phyloP scores from a whole-genome alignment of 805 yeast genomes.

The Lipomyces kockii region DNA sequence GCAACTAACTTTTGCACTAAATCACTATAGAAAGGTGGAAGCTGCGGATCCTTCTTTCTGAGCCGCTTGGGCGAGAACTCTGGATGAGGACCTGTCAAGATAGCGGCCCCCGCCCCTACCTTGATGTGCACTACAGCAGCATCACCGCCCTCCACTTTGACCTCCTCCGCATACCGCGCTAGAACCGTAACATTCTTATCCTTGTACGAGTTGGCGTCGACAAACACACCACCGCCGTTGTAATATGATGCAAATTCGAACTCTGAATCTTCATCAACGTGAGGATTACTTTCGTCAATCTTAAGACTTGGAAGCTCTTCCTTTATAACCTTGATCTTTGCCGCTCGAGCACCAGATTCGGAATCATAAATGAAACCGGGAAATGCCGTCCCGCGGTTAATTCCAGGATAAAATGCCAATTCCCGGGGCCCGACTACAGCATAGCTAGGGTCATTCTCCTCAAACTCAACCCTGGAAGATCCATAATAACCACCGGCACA shows the following conservation, averaged over 20 bases:
- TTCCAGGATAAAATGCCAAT: slow-evolving; percentile 79
- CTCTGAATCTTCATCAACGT: slow-evolving; percentile 10
- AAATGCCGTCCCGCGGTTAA: slow-evolving; percentile 78
- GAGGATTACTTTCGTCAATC: slow-evolving; percentile 4
- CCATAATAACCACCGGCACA: slow-evolving; percentile 97
- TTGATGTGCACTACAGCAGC: slow-evolving; percentile 77
- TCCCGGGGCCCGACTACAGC: slow-evolving; percentile 83
- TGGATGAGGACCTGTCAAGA: slow-evolving; percentile 87
- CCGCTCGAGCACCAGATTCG: slow-evolving; percentile 75
- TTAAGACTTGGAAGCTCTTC: slow-evolving; percentile 27
- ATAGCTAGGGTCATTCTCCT: slow-evolving; percentile 72
- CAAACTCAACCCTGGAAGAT: slow-evolving; percentile 77
- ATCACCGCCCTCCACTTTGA: slow-evolving; percentile 55
- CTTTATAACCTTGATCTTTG: slow-evolving; percentile 45
- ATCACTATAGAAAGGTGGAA: slow-evolving; percentile 29
- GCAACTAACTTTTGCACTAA: slow-evolving; percentile 46
- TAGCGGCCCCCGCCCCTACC: slow-evolving; percentile 74
- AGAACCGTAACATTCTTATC: slow-evolving; percentile 64
- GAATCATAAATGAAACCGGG: slow-evolving; percentile 79
- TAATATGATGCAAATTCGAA: slow-evolving; percentile 53
- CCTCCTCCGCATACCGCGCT: slow-evolving; percentile 64
- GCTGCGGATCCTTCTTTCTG: slow-evolving; percentile 16
- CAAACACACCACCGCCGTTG: slow-evolving; percentile 91
- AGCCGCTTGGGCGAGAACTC: slow-evolving; percentile 56
- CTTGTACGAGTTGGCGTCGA: slow-evolving; percentile 58